A percentile compares a stretch with the other conserved stretches of the same genome.
Evolutionary conservation across 306 rosid species (phyloP).

Genomic region (Vachellia collinsii): DNA sequence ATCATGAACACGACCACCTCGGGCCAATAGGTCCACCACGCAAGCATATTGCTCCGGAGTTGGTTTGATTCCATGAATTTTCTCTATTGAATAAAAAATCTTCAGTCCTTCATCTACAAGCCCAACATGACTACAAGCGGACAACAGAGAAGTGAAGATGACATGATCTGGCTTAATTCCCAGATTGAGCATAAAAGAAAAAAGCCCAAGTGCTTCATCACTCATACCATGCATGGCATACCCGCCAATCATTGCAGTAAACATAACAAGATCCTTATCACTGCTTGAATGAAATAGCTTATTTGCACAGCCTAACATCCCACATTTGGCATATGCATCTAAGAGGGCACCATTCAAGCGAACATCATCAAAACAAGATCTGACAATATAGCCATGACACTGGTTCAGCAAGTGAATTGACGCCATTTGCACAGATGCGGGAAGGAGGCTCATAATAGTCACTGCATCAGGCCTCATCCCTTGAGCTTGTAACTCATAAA

Average conservation of each 20-base stretch:
- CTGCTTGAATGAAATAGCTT: constrained; percentile 61
- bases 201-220: constrained; percentile 67
- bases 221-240: constrained; percentile 87
- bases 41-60: constrained; percentile 84
- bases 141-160: constrained; percentile 70
- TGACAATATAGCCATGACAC: constrained; percentile 78
- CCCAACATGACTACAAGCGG: constrained; percentile 90
- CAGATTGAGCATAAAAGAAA: constrained; percentile 65
- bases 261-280: constrained; percentile 81
- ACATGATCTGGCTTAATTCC: constrained; percentile 74
- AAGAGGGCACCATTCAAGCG: constrained; percentile 72
- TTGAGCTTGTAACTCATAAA: constrained; percentile 56
- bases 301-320: constrained; percentile 58
- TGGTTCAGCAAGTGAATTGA: constrained; percentile 65
- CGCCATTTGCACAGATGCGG: constrained; percentile 69
- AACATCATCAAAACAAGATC: constrained; percentile 62
- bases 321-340: constrained; percentile 88
- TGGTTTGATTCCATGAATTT: constrained; percentile 70
- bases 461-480: constrained; percentile 81
- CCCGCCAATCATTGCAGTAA: constrained; percentile 84
- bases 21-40: constrained; percentile 83
- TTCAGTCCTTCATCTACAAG: constrained; percentile 72
- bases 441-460: constrained; percentile 87
- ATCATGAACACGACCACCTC: constrained; percentile 66
- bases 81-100: constrained; percentile 73